A percentile compares a stretch with the other conserved stretches of the same genome.
Evolutionary conservation across 2,329 filamentous ascomycete species (phyloP).

Genomic region (Botrytis deweyae): DNA sequence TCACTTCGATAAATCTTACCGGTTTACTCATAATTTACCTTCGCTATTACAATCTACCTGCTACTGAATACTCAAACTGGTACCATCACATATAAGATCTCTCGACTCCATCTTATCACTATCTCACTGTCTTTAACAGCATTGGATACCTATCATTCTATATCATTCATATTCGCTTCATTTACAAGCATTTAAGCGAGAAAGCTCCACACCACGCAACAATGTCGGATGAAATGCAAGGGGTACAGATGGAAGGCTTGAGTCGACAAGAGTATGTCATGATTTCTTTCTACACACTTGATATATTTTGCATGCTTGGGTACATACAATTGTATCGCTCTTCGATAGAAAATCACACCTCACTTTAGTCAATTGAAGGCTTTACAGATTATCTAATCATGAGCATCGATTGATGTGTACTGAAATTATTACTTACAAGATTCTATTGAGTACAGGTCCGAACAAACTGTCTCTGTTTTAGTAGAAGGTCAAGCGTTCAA

Average conservation of each 20-base stretch:
- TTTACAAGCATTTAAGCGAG: not conserved
- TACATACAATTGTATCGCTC: not conserved
- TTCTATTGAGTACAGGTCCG: not conserved
- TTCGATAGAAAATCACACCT: not conserved
- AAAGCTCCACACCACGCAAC: not conserved
- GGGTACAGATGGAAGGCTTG: not conserved
- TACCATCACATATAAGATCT: not conserved
- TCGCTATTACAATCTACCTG: not conserved
- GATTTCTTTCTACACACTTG: not conserved
- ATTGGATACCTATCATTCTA: not conserved
- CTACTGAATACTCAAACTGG: not conserved
- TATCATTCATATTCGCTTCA: not conserved
- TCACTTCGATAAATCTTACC: not conserved
- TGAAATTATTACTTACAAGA: not conserved
- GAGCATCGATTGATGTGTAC: not conserved
- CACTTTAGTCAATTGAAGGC: not conserved
- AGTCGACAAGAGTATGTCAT: not conserved
- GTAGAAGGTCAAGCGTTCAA: fast-evolving
- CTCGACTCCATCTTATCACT: not conserved
- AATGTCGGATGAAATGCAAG: not conserved
- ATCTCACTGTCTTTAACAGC: too few relatives aligned
- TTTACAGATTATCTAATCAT: not conserved
- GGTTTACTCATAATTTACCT: too few relatives aligned
- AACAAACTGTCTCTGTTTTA: not conserved
- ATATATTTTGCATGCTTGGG: not conserved